A percentile compares a stretch with the other conserved stretches of the same genome.
These are phyloP conservation scores for Dillenia suffruticosa DNA, from an alignment of 164 flowering plant genomes.

Conservation along the genomic window DNA sequence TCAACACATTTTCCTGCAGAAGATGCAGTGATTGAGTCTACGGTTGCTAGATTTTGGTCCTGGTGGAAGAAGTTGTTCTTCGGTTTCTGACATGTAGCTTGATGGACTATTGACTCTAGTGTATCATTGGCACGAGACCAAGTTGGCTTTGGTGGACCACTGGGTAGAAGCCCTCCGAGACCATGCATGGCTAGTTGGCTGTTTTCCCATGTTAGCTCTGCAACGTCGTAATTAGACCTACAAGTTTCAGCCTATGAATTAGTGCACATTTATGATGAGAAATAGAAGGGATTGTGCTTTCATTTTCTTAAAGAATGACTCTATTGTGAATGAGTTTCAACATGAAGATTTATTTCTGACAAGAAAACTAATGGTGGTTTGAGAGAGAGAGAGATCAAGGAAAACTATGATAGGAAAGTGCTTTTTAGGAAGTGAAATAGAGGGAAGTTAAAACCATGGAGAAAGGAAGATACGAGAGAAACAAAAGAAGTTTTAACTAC, in stretches of 20 bases:
- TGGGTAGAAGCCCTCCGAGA: constrained; percentile 26
- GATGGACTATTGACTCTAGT: constrained; percentile 73
- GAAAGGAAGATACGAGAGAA: background rate
- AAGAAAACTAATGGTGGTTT: background rate
- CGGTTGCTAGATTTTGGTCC: constrained; percentile 7
- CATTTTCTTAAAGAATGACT: too few species aligned
- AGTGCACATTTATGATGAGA: too few species aligned
- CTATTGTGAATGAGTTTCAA: too few species aligned
- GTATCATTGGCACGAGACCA: constrained; percentile 43
- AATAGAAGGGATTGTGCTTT: too few species aligned
- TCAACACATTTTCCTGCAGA: constrained; percentile 23
- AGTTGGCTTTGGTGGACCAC: constrained; percentile 20
- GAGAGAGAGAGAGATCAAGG: background rate
- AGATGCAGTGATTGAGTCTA: constrained; percentile 21
- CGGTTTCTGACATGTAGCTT: constrained; percentile 34
- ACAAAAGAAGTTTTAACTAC: background rate
- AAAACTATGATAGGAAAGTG: background rate
- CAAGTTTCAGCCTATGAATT: background rate
- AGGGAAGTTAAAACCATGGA: background rate
- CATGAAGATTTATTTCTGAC: background rate
- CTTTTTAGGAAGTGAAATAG: background rate
- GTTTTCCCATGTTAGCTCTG: constrained; percentile 74
- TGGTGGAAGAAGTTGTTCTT: background rate
- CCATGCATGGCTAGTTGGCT: constrained; percentile 63
- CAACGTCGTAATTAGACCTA: constrained; percentile 37